Conservation (phyloP, 2,329 filamentous ascomycete genomes). For the Sporothrix curviconia region DNA sequence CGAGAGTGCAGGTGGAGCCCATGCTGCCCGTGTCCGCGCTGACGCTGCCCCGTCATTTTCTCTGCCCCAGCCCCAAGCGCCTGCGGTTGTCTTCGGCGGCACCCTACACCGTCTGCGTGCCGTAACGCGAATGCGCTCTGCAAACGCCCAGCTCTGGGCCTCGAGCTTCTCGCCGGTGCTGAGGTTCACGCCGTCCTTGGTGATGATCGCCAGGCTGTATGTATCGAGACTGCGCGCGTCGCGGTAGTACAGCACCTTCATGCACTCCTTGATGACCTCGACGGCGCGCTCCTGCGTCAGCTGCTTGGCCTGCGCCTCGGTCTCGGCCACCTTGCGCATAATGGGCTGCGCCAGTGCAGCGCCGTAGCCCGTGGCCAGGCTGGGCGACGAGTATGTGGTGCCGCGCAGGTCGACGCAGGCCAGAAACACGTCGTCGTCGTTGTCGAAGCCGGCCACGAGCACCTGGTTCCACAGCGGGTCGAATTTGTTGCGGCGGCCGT, state of each 20-base stretch:
- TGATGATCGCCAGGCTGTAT: slow-evolving; percentile 87
- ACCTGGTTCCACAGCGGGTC: slow-evolving; percentile 97
- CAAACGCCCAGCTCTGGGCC: slow-evolving; percentile 96
- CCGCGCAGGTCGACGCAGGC: slow-evolving; percentile 87
- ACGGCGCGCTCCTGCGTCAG: slow-evolving; percentile 75
- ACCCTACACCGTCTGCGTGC: slow-evolving; percentile 64
- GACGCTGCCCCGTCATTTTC: background rate
- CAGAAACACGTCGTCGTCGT: slow-evolving; percentile 75
- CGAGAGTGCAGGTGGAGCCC: no score
- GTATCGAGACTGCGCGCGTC: slow-evolving; percentile 87
- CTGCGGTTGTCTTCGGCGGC: background rate
- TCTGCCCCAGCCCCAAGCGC: no score
- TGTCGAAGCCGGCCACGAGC: slow-evolving; percentile 82
- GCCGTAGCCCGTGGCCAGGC: slow-evolving; percentile 88
- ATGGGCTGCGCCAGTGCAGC: slow-evolving; percentile 89
- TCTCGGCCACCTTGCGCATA: slow-evolving; percentile 73
- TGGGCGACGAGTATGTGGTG: slow-evolving; percentile 82
- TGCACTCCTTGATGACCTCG: slow-evolving; percentile 77
- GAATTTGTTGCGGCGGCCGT: slow-evolving; percentile 90
- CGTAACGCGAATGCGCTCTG: slow-evolving; percentile 89
- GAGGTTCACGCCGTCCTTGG: slow-evolving; percentile 79
- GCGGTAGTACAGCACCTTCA: slow-evolving; percentile 98
- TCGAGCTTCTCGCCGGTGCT: slow-evolving; percentile 83
- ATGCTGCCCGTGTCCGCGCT: no score
- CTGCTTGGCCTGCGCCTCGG: slow-evolving; percentile 68